Evolutionary conservation across 2,329 filamentous ascomycete species (phyloP).

Genomic region (Paraconiothyrium brasiliense): DNA sequence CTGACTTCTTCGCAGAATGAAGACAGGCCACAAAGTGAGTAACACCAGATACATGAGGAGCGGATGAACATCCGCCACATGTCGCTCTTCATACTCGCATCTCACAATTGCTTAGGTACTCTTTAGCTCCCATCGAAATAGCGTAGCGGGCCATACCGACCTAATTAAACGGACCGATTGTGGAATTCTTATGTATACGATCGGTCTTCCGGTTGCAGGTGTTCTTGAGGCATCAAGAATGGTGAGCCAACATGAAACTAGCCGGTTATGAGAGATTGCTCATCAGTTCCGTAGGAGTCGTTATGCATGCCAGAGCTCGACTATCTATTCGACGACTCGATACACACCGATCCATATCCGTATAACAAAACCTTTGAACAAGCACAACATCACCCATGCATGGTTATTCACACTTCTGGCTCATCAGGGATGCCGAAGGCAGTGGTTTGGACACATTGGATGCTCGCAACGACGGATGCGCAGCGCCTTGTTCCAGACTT

Average conservation of each 20-base stretch:
- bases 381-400: slow-evolving; percentile 40
- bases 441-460: slow-evolving; percentile 41
- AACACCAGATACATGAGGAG: neutral
- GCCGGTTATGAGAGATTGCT: neutral
- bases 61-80: neutral
- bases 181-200: slow-evolving; percentile 37
- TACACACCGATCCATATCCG: slow-evolving; percentile 27
- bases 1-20: slow-evolving; percentile 38
- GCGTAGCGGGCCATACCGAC: slow-evolving; percentile 35
- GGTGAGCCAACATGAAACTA: neutral
- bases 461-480: slow-evolving; percentile 26
- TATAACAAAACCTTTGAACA: slow-evolving; percentile 42
- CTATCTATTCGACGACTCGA: slow-evolving; percentile 28
- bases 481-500: slow-evolving; percentile 31
- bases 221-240: slow-evolving; percentile 37
- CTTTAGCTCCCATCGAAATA: slow-evolving; percentile 39
- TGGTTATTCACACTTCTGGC: slow-evolving; percentile 50
- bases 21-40: slow-evolving; percentile 53
- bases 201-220: slow-evolving; percentile 31
- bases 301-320: slow-evolving; percentile 39
- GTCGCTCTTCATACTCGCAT: slow-evolving; percentile 2
- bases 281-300: slow-evolving; percentile 19
- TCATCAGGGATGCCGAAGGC: slow-evolving; percentile 52
- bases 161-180: slow-evolving; percentile 38
- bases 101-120: slow-evolving; percentile 28